Conservation (phyloP, 2,329 filamentous ascomycete genomes). For the Verticillium nonalfalfae region DNA sequence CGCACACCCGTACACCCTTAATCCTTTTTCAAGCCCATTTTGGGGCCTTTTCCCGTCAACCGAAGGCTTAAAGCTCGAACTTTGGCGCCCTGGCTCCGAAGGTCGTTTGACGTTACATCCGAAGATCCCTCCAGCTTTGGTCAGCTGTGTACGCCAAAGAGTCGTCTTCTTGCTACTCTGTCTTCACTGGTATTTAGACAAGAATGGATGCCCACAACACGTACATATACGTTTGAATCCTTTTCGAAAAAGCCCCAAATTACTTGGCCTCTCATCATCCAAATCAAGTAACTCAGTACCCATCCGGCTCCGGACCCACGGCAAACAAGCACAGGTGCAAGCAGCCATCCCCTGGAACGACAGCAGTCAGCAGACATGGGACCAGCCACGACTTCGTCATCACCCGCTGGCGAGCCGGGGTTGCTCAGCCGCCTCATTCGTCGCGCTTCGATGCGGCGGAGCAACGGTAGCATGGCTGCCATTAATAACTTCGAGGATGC, state of each 20-base stretch:
- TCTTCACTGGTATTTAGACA: no score
- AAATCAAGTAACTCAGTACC: not conserved
- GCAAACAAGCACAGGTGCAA: not conserved
- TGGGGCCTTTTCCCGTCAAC: not conserved
- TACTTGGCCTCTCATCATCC: not conserved
- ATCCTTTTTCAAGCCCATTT: no score
- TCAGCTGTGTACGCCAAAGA: not conserved
- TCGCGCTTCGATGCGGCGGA: not conserved
- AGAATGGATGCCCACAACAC: no score
- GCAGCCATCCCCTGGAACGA: not conserved
- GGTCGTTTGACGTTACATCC: not conserved
- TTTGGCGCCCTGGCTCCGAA: not conserved
- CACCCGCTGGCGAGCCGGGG: not conserved
- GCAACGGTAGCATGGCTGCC: not conserved
- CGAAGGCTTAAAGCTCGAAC: not conserved
- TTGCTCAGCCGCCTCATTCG: not conserved
- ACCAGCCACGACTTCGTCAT: not conserved
- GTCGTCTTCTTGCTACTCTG: not conserved
- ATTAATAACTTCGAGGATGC: not conserved
- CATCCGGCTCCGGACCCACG: not conserved
- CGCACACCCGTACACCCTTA: not conserved
- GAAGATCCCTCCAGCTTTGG: not conserved
- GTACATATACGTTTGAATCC: no score
- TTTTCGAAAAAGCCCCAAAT: not conserved
- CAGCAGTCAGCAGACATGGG: not conserved